Percentiles rank a stretch among this genome's conserved stretches.
phyloP scores from a whole-genome alignment of 345 rosid species.

The Aquilaria malaccensis region DNA sequence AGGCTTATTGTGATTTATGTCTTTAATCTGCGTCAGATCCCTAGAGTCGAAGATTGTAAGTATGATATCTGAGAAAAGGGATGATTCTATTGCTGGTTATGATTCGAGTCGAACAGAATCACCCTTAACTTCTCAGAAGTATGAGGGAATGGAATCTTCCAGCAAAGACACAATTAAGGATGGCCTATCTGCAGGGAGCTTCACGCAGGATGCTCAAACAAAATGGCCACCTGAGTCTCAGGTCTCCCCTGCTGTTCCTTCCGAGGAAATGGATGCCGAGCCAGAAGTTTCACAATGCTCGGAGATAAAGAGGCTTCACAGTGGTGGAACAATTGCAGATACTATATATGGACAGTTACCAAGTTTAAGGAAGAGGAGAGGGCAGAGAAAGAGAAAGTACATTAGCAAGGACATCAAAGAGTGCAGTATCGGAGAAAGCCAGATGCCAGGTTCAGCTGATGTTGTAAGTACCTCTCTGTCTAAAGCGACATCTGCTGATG shows the following conservation, averaged over 20 bases:
- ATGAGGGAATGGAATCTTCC: constrained; percentile 48
- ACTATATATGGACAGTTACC: constrained; percentile 35
- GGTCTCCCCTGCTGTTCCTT: constrained; percentile 21
- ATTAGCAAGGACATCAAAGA: constrained; percentile 48
- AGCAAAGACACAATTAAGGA: constrained; percentile 58
- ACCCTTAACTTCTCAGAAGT: constrained; percentile 39
- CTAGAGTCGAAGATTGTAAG: constrained; percentile 68
- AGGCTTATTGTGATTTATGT: neutral
- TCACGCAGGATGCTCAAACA: constrained; percentile 49
- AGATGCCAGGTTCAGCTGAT: constrained; percentile 38
- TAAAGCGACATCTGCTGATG: constrained; percentile 37
- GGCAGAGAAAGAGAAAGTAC: constrained; percentile 77
- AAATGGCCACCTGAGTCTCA: constrained; percentile 49
- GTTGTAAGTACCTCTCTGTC: constrained; percentile 29
- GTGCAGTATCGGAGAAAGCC: constrained; percentile 66
- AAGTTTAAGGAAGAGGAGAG: constrained; percentile 57
- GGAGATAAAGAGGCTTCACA: constrained; percentile 25
- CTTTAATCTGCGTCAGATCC: constrained; percentile 33
- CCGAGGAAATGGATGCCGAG: constrained; percentile 33
- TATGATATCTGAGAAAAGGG: constrained; percentile 51
- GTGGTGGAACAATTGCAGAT: constrained; percentile 26
- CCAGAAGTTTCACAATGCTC: constrained; percentile 22
- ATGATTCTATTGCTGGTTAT: constrained; percentile 27
- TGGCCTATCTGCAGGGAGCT: constrained; percentile 72
- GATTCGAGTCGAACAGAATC: constrained; percentile 69